Base-by-base conservation (phyloP, 176 grass and related monocot species). In the Raddia distichophylla region DNA sequence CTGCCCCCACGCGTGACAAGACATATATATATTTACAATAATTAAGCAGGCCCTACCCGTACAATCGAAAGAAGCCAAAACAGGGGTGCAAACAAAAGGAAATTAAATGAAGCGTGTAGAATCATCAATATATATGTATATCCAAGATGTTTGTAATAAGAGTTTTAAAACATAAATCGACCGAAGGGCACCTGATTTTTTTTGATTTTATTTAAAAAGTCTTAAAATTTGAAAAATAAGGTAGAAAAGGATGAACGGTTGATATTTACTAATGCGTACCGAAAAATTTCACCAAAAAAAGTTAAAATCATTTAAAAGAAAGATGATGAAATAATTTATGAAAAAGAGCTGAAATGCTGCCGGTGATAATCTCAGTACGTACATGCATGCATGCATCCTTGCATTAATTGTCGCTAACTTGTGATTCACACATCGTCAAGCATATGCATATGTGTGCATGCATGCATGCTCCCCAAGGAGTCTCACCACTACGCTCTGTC, bases 401-500 rank as follows among this genome's bases (percentile, higher is more conserved):
- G 32, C 60, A 67, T 71, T 40, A 40, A 45, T 66, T 51, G 27
- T 33, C 16, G 13, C 3, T 59, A 2, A 40, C 37, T 40, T 40
- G 37, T 40, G 37, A 76, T 77, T 69, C 64, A 60, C 53, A 43
- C 82, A 52, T 75, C 49, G 37, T 40, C 1, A 40, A 40, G 22
- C 62, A 37, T 80, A 40, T 59, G 34, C 32, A 33, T 14, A 5
- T 48, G 47, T 8, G n/a, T 14, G 32, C 8, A 16, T 52, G 37
- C 50, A 59, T 44, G 37, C 50, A 59, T 44, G 74, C 44, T 27
- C 55, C 40, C 14, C 7, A 11, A 19, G 84, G 76, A 11, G 63
- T 56, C 52, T 64, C 80, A 18, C 69, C 60, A 79, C 86, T 44
- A 84, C n/a, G 19, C 48, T 5, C 10, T 84, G 81, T 88, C 68